These are phyloP conservation scores for Neoboletus magnificus DNA, from an alignment of 768 basidiomycete species.

Conservation along the genomic window DNA sequence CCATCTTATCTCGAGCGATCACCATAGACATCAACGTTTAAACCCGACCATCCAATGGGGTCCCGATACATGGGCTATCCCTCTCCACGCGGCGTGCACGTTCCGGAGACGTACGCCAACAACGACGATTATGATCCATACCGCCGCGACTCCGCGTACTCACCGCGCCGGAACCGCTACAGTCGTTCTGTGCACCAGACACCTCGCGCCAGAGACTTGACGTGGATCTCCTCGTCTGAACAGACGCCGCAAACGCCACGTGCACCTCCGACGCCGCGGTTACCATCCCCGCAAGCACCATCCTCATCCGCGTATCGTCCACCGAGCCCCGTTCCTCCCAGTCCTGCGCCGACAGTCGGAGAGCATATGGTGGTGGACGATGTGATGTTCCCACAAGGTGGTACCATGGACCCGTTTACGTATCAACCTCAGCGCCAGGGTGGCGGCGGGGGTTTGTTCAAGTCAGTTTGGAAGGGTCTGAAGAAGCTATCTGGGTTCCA, in stretches of 20 bases:
- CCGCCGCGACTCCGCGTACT: not conserved
- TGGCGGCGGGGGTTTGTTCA: slow-evolving; percentile 19
- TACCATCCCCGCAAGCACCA: not conserved
- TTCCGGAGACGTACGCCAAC: slow-evolving; percentile 12
- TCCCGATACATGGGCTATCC: slow-evolving; percentile 18
- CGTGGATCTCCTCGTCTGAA: slow-evolving; percentile 23
- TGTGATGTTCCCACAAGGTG: not conserved
- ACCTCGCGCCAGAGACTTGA: slow-evolving; percentile 20
- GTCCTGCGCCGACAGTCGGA: slow-evolving; percentile 27
- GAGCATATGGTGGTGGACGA: slow-evolving; percentile 31
- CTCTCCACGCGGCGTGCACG: slow-evolving; percentile 24
- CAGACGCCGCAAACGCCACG: slow-evolving; percentile 10
- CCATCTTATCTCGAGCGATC: not conserved
- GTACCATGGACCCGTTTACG: not conserved
- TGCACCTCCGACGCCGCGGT: slow-evolving; percentile 3
- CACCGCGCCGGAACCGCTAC: slow-evolving; percentile 22
- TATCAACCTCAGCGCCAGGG: slow-evolving; percentile 9
- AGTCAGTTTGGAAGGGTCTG: slow-evolving; percentile 33
- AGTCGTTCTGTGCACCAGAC: slow-evolving; percentile 17
- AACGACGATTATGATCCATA: slow-evolving; percentile 9
- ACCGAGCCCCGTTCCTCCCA: slow-evolving; percentile 12
- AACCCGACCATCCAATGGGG: slow-evolving; percentile 16
- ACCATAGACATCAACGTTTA: not conserved
- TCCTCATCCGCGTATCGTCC: slow-evolving; percentile 14
- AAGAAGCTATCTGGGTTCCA: slow-evolving; percentile 28